phyloP scores from a whole-genome alignment of 371 early-diverging fungal species.

The Mortierella sp. region DNA sequence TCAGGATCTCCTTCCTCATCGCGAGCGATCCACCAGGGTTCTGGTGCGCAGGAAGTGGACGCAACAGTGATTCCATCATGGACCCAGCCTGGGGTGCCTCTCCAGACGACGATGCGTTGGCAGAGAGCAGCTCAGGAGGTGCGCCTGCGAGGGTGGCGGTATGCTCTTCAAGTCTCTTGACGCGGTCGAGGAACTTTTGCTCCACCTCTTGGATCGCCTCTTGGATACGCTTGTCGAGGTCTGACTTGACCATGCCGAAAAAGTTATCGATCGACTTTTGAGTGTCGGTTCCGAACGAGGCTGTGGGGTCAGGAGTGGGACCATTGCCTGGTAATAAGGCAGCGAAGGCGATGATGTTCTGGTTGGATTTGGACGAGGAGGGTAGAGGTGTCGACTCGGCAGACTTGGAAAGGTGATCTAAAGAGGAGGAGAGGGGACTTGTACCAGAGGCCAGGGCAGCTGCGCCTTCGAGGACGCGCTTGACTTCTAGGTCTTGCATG shows the following conservation, averaged over 20 bases:
- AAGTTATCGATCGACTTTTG: constrained; percentile 58
- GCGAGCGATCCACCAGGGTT: constrained; percentile 55
- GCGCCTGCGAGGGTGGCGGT: constrained; percentile 37
- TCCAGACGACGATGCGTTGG: neutral
- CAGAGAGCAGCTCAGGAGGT: constrained; percentile 13
- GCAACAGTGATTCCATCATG: constrained; percentile 42
- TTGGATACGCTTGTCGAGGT: constrained; percentile 55
- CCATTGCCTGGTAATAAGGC: neutral
- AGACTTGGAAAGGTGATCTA: constrained; percentile 13
- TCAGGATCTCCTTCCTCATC: constrained; percentile 50
- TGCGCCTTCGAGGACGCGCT: constrained; percentile 54
- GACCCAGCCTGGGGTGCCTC: constrained; percentile 34
- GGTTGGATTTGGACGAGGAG: constrained; percentile 8
- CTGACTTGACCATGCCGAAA: constrained; percentile 55
- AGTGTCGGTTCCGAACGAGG: constrained; percentile 48
- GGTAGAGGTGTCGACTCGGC: constrained; percentile 45
- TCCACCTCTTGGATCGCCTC: constrained; percentile 57
- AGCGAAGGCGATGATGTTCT: constrained; percentile 12
- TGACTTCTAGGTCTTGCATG: constrained; percentile 56
- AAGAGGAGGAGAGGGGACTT: neutral
- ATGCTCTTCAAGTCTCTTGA: constrained; percentile 43
- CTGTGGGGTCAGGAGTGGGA: constrained; percentile 12
- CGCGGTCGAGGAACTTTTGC: constrained; percentile 55
- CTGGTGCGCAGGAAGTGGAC: constrained; percentile 40
- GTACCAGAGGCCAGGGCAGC: constrained; percentile 34